Conservation (phyloP, 1,284 basidiomycete species). For the Ganoderma sp. region DNA sequence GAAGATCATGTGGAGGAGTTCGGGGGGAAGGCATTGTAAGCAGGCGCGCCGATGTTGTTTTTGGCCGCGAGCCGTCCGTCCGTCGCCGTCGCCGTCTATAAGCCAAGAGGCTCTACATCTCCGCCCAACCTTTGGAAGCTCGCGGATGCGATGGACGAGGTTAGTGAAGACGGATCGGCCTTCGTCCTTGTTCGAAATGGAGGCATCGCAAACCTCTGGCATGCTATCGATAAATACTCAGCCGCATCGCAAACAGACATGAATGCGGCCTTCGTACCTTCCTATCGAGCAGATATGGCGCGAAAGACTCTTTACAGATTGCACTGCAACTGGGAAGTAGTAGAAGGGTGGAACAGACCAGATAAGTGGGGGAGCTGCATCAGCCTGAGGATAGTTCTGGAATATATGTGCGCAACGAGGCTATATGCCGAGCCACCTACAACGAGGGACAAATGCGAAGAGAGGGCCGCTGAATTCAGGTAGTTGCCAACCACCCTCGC, state of each 20-base stretch:
- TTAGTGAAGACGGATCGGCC: background rate
- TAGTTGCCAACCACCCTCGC: too few relatives aligned
- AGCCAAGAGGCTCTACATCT: background rate
- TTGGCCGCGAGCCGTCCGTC: too few relatives aligned
- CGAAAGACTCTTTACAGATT: background rate
- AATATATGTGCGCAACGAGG: too few relatives aligned
- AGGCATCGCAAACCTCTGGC: background rate
- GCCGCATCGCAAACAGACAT: background rate
- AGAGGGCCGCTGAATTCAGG: too few relatives aligned
- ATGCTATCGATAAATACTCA: background rate
- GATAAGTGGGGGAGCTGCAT: too few relatives aligned
- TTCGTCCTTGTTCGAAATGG: background rate
- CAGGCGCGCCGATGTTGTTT: background rate
- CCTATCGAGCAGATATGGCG: background rate
- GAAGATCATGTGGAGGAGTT: constrained; percentile 9
- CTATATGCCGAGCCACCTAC: too few relatives aligned
- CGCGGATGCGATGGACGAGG: background rate
- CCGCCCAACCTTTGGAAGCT: background rate
- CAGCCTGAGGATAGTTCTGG: too few relatives aligned
- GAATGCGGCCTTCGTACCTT: background rate
- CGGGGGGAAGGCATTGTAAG: constrained; percentile 6
- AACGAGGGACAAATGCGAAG: too few relatives aligned
- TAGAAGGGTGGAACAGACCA: too few relatives aligned
- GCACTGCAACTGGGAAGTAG: background rate
- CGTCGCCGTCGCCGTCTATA: background rate